These are phyloP conservation scores for Fusarium brevicatenulatum DNA, from an alignment of 2,329 filamentous ascomycete species.

Conservation along the genomic window DNA sequence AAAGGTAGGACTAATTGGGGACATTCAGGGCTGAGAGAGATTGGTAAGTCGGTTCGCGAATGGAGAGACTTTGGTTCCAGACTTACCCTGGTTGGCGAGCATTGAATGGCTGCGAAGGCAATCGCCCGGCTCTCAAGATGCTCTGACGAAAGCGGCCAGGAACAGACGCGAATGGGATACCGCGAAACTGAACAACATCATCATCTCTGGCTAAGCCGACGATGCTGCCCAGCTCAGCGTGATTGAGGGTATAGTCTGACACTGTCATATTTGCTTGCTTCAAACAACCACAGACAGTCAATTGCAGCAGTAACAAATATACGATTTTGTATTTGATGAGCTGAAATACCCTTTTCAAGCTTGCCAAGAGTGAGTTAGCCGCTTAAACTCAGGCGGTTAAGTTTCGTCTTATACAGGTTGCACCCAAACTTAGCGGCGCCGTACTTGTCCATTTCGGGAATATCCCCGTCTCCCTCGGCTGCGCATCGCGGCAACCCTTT, in stretches of 20 bases:
- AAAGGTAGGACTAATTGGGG: background rate
- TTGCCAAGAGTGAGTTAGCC: background rate
- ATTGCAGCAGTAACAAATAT: background rate
- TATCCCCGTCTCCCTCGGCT: background rate
- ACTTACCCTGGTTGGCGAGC: background rate
- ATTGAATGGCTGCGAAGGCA: background rate
- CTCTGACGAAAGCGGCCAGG: background rate
- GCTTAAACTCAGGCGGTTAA: background rate
- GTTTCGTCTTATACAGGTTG: background rate
- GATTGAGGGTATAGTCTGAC: background rate
- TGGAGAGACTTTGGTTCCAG: accelerated
- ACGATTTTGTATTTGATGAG: background rate
- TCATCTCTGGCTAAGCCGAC: background rate
- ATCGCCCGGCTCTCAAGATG: background rate
- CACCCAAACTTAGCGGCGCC: background rate
- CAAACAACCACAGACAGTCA: background rate
- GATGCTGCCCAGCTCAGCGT: background rate
- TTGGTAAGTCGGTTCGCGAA: background rate
- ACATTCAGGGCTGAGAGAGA: background rate
- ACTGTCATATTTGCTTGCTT: background rate
- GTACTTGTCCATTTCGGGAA: background rate
- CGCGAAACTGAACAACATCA: background rate
- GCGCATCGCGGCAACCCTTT: background rate
- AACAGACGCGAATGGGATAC: background rate
- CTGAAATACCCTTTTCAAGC: no score